Evolutionary conservation across 2,329 filamentous ascomycete species (phyloP).

Genomic region (Trichoderma sp.): DNA sequence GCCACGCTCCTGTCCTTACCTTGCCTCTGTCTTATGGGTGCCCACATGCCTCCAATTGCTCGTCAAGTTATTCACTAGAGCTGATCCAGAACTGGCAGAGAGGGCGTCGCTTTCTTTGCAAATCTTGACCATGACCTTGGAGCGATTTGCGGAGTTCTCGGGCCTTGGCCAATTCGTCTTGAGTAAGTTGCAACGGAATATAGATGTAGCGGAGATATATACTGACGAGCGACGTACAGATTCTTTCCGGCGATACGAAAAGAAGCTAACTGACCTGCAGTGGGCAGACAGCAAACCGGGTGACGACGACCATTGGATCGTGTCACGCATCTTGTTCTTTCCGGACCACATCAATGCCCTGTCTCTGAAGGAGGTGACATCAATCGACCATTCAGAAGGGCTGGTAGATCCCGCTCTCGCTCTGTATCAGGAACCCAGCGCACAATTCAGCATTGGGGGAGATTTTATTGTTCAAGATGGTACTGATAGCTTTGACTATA

Average conservation of each 20-base stretch:
- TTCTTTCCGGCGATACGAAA: not conserved
- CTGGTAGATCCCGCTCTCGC: not conserved
- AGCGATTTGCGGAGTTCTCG: not conserved
- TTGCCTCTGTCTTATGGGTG: not conserved
- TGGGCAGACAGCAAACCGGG: not conserved
- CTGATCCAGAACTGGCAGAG: not conserved
- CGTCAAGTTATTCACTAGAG: not conserved
- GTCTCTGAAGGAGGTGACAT: not conserved
- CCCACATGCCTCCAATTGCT: not conserved
- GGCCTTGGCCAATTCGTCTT: not conserved
- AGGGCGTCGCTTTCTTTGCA: not conserved
- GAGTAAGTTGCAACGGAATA: not conserved
- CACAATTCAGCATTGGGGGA: not conserved
- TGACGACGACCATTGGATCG: not conserved
- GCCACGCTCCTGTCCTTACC: not conserved
- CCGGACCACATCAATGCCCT: not conserved
- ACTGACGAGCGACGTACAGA: not conserved
- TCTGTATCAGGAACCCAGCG: not conserved
- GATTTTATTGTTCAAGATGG: not conserved
- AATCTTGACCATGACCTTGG: not conserved
- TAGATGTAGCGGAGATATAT: not conserved
- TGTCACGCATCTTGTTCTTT: not conserved
- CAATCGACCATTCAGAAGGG: not conserved
- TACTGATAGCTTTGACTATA: not conserved
- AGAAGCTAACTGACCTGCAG: not conserved